Evolutionary conservation across 2,329 filamentous ascomycete genomes (phyloP).

Genomic region (Amauroascus verrucosus): DNA sequence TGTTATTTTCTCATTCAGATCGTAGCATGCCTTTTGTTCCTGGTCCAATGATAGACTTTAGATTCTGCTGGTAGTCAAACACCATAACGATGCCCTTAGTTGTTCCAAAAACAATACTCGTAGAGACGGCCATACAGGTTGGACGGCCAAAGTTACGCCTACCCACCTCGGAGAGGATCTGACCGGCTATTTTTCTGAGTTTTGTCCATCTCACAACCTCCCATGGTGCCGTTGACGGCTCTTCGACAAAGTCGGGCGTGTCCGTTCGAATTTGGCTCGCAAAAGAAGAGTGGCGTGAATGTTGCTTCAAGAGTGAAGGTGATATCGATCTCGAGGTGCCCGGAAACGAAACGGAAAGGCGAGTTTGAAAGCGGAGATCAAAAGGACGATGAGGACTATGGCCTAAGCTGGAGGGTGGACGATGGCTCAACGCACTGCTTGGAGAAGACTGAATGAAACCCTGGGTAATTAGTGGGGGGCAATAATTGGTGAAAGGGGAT

Average conservation of each 20-base stretch:
- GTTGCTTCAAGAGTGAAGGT: slow-evolving; percentile 62
- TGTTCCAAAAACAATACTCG: slow-evolving; percentile 80
- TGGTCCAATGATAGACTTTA: slow-evolving; percentile 87
- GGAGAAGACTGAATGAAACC: slow-evolving; percentile 50
- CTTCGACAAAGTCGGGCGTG: slow-evolving; percentile 57
- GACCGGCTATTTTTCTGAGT: slow-evolving; percentile 74
- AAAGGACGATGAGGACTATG: slow-evolving; percentile 83
- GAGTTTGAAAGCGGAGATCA: slow-evolving; percentile 85
- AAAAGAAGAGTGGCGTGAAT: slow-evolving; percentile 72
- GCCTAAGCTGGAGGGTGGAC: slow-evolving; percentile 57
- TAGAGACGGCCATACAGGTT: slow-evolving; percentile 80
- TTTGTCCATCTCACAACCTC: slow-evolving; percentile 96
- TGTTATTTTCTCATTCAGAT: neutral
- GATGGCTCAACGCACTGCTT: slow-evolving; percentile 63
- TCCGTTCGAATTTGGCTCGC: slow-evolving; percentile 56
- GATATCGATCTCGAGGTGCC: slow-evolving; percentile 60
- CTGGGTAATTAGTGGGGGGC: slow-evolving; percentile 28
- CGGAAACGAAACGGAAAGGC: slow-evolving; percentile 56
- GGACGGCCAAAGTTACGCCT: slow-evolving; percentile 86
- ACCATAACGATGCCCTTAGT: slow-evolving; percentile 89
- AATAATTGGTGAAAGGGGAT: slow-evolving; percentile 45
- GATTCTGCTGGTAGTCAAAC: slow-evolving; percentile 93
- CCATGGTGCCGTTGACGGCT: slow-evolving; percentile 74
- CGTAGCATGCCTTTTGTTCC: slow-evolving; percentile 66
- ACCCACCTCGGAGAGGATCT: slow-evolving; percentile 85